Evolutionary conservation across 331 rosid species (phyloP).

Genomic region (Malus hybrid): DNA sequence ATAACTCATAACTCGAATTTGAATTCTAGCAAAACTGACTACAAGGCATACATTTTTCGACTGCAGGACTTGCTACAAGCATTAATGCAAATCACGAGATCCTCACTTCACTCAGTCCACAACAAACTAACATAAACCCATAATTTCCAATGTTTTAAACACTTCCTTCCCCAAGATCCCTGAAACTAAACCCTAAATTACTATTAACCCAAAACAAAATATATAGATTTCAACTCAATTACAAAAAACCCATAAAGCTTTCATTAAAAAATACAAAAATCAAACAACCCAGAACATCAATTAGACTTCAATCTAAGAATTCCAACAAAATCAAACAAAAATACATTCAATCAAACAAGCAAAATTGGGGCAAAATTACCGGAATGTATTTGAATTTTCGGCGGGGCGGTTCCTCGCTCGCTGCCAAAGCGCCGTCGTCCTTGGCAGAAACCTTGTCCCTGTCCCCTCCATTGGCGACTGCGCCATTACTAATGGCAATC

Average conservation of each 20-base stretch:
- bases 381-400: constrained; percentile 88
- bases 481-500: constrained; percentile 9
- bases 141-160: background rate
- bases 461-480: constrained; percentile 15
- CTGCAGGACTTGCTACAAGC: background rate
- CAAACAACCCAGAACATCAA: background rate
- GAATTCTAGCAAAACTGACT: background rate
- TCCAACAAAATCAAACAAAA: background rate
- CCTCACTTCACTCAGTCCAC: background rate
- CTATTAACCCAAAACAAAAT: background rate
- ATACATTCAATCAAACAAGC: background rate
- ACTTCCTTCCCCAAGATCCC: background rate
- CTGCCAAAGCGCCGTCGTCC: constrained; percentile 9
- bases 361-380: constrained; percentile 31
- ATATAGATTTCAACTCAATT: background rate
- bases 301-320: background rate
- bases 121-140: background rate
- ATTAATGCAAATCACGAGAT: background rate
- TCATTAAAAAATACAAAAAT: background rate
- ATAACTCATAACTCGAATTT: background rate
- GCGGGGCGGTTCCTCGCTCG: constrained; percentile 66
- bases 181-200: constrained; percentile 23
- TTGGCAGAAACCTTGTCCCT: constrained; percentile 20
- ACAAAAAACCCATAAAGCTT: background rate
- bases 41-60: background rate